A percentile compares a stretch with the other conserved stretches of the same genome.
phyloP scores from a whole-genome alignment of 306 rosid species.

The Lupinus albus region DNA sequence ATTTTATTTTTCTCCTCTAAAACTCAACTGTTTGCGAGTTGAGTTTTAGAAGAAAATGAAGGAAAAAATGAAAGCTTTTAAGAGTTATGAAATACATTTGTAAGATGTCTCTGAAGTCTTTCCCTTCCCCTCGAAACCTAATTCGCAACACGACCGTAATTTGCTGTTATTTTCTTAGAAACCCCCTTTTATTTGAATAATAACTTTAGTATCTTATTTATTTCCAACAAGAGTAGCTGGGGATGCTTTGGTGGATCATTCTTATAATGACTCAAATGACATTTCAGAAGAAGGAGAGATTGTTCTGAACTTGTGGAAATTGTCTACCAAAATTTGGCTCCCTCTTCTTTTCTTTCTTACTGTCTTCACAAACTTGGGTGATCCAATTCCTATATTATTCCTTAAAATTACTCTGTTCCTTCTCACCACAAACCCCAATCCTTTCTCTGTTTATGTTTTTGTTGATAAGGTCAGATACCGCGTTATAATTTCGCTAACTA shows the following conservation, averaged over 20 bases:
- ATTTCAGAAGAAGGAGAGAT: constrained; percentile 49
- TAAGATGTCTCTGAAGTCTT: too few relatives aligned
- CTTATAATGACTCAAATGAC: constrained; percentile 34
- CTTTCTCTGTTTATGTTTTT: constrained; percentile 70
- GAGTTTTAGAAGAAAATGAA: too few relatives aligned
- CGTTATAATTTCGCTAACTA: not conserved
- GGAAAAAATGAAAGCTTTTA: too few relatives aligned
- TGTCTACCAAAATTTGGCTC: constrained; percentile 63
- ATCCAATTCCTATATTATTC: constrained; percentile 48
- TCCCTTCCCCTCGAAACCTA: too few relatives aligned
- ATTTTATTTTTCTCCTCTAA: too few relatives aligned
- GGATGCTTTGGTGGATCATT: constrained; percentile 51
- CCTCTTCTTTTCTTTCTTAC: constrained; percentile 60
- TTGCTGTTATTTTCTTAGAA: too few relatives aligned
- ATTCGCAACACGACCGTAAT: too few relatives aligned
- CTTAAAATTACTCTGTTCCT: constrained; percentile 60
- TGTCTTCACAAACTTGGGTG: constrained; percentile 57
- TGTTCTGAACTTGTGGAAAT: constrained; percentile 44
- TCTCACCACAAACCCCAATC: constrained; percentile 71
- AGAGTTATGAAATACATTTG: too few relatives aligned
- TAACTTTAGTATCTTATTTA: constrained; percentile 21
- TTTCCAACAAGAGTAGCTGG: constrained; percentile 48
- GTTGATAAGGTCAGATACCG: constrained; percentile 63
- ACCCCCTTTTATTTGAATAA: constrained; percentile 8
- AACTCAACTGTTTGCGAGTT: too few relatives aligned